Base-by-base conservation (phyloP, 1,284 basidiomycete species). In the Ceratobasidium sp. region DNA sequence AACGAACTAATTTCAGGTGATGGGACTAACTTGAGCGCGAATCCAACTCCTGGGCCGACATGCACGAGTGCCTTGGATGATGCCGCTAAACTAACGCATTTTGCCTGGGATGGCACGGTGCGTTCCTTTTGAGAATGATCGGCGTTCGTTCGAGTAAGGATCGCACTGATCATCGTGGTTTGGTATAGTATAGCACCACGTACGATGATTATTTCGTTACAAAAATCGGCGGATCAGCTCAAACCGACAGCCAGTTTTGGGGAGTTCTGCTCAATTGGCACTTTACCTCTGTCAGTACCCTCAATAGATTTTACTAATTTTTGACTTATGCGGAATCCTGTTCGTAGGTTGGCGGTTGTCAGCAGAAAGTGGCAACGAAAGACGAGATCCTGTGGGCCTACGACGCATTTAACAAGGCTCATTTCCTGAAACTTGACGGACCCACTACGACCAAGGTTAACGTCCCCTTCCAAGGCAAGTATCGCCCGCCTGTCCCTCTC, bases 201-300 rank as follows among this genome's bases (percentile, higher is more conserved):
- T 63, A 33, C n/a, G 72, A 75, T 26, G 72, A 64, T n/a, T 75
- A 33, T 60, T 55, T 75, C 64, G 72, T 75, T 63, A 64, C 60
- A 53, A 60, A 46, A 12, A 53, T 75, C 61, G 60, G 72, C n/a
- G 46, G 60, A 61, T 23, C 56, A 13, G 44, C 33, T 1, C 40
- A 60, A 49, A 72, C 70, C 13, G n/a, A 15, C 20, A 60, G 56
- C 23, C 70, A 72, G 39, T 72, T 72, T 42, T 72, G 70, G 70
- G 56, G 70, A 15, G 3, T 61, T 9, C 56, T 72, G 3, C 18
- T 72, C 13, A 44, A 72, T 23, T 60, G 70, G 55, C 56, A 72
- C n/a, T 72, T 72, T 39, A 72, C 58, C 10, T 42, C 56, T 33
- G 70, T 28, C 7, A 60, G 70, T 28, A 15, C 23, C 63, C 15